Evolutionary conservation across 768 basidiomycete species (phyloP).

Genomic region (Trametes punicea): DNA sequence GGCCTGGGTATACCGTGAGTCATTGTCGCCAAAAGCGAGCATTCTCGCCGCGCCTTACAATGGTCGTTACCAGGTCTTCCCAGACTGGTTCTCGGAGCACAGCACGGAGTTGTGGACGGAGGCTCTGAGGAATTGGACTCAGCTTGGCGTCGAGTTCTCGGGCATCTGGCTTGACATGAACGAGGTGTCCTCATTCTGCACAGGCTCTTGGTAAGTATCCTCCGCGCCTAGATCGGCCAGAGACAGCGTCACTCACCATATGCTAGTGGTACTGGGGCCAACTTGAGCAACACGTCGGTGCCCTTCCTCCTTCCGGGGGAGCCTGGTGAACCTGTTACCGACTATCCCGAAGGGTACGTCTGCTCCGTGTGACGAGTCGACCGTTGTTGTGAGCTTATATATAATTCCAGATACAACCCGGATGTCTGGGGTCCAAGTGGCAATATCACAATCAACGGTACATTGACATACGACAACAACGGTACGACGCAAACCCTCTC

Average conservation of each 20-base stretch:
- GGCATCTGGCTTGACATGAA: conserved; percentile 75
- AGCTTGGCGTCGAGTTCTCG: conserved; percentile 50
- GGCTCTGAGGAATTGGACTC: conserved; percentile 51
- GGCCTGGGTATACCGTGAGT: conserved; percentile 71
- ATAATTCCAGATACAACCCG: conserved; percentile 58
- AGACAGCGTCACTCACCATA: neutral
- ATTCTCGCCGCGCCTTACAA: too few relatives aligned
- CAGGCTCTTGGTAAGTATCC: conserved; percentile 47
- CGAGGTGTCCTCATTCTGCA: conserved; percentile 59
- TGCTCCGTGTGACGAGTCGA: neutral
- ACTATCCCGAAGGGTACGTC: conserved; percentile 67
- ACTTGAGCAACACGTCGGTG: conserved; percentile 49
- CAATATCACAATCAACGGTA: conserved; percentile 71
- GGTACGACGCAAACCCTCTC: conserved; percentile 44
- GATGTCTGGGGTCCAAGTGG: conserved; percentile 64
- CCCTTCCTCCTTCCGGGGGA: conserved; percentile 58
- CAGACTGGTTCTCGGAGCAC: conserved; percentile 56
- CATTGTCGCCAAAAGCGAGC: neutral
- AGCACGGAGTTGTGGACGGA: conserved; percentile 59
- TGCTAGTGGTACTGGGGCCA: conserved; percentile 51
- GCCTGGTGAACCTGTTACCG: conserved; percentile 48
- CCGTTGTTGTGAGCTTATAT: neutral
- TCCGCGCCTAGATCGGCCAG: too few relatives aligned
- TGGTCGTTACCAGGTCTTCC: conserved; percentile 44
- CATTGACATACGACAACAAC: conserved; percentile 50